Evolutionary conservation across 495 filamentous ascomycete genomes (phyloP).

Genomic region (Neurospora cerealis): DNA sequence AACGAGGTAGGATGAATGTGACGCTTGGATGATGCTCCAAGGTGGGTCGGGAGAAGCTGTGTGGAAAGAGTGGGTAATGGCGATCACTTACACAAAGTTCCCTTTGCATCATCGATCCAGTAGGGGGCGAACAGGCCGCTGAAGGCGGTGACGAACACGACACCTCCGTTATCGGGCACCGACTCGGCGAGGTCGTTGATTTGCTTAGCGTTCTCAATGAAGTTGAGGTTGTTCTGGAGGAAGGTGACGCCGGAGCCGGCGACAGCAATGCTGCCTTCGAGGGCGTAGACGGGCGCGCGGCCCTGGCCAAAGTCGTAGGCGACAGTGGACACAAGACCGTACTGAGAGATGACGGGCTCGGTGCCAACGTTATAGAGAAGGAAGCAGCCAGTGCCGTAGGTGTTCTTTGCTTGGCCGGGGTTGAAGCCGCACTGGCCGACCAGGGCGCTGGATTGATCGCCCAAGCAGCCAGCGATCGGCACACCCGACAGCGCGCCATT

Average conservation of each 20-base stretch:
- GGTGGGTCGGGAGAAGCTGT: not conserved
- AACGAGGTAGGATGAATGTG: not conserved
- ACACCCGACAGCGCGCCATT: constrained; percentile 61
- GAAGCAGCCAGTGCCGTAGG: constrained; percentile 94
- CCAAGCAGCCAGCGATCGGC: constrained; percentile 79
- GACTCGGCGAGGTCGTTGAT: constrained; percentile 74
- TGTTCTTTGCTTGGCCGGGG: constrained; percentile 87
- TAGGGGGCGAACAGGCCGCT: constrained; percentile 96
- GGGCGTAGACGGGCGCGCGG: constrained; percentile 71
- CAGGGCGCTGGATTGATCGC: constrained; percentile 86
- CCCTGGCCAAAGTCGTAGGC: constrained; percentile 74
- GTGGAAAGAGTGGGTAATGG: not conserved
- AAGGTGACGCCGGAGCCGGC: constrained; percentile 87
- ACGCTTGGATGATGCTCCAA: not conserved
- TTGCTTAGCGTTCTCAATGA: constrained; percentile 66
- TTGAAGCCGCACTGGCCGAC: constrained; percentile 88
- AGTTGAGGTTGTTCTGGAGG: constrained; percentile 80
- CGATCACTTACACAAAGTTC: constrained; percentile 65
- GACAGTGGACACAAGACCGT: constrained; percentile 81
- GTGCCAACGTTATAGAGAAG: constrained; percentile 88
- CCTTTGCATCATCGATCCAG: constrained; percentile 94
- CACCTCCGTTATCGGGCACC: constrained; percentile 83
- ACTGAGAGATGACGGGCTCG: constrained; percentile 82
- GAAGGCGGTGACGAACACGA: constrained; percentile 92
- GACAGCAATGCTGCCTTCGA: constrained; percentile 89